Base-by-base conservation (phyloP, 257 asterid genomes). In the Nicotiana undulata region DNA sequence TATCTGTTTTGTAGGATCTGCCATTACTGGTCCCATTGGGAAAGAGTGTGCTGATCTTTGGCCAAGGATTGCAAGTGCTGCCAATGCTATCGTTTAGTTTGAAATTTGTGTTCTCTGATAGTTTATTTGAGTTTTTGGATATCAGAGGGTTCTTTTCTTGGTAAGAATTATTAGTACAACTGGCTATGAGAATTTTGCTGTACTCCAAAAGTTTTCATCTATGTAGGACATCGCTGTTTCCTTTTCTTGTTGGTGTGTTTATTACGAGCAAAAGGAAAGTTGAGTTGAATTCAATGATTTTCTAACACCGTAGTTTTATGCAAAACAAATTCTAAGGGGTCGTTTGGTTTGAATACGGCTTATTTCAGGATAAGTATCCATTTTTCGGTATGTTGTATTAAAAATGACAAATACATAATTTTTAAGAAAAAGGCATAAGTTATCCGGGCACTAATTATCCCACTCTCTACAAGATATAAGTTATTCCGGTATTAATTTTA, bases 11-110 rank as follows among this genome's bases (percentile, higher is more conserved):
- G 63, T 82, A 90, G 94, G 94, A 18, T 90, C 94, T 77, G 94
- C 94, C 28, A 90, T 90, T 83, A 90, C 94, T 4, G 94, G 94
- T 6, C 94, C 94, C 3, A 90, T 90, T 31, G 93, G 94, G 65
- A 90, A 90, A 86, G 94, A 90, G 78, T 90, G 94, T 81, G 94
- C 94, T 86, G 94, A 90, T 84, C 87, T 90, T 9, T 90, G 94
- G 93, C 94, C 93, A 2, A 89, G 94, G 76, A 89, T 90, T 66
- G 94, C 94, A 32, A 90, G 94, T 70, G 94, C 93, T 52, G 93
- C 94, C 46, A 90, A 90, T 67, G 92, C 90, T 15, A 89, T 89
- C 34, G 79, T 74, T 7, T 74, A 74, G 89, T 89, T 76, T 87
- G 79, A 81, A 53, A 10, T 82, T 80, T 74, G 86, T 58, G 81